Base-by-base conservation (phyloP, 169 alveolate genomes). In the Plasmodium sp. region DNA sequence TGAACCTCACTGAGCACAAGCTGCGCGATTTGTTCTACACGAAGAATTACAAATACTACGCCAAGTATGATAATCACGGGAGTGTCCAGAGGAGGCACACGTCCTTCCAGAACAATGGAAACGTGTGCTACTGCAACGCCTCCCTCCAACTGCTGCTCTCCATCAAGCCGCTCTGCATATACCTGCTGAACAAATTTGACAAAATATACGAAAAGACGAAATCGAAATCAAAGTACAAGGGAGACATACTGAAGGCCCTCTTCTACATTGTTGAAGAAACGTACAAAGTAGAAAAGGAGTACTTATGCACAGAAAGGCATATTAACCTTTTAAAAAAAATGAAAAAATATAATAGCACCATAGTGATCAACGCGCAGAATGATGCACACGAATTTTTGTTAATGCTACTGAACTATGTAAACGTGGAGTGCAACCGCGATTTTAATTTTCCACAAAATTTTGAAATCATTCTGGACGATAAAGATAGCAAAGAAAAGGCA, bases 311-410 rank as follows among this genome's bases (percentile, higher is more conserved):
- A 90, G 77, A 90, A 45, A 90, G 56, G 45, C 94, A 90, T 62
- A 90, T 90, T 41, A 90, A 90, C 43, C 45, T 90, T 79, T 62
- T 90, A 62, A 90, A 80, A 74, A 90, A 90, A 90, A 90, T 90
- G 9, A 90, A 36, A 18, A 80, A 58, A 90, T 90, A 90, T 90
- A 90, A 90, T 90, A 27, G 5, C 39, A 80, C 27, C 51, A 58
- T 90, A 67, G 83, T 80, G n/a, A 80, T 90, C 48, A 80, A 80
- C 45, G 81, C 94, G 33, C 94, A 90, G 56, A 90, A 90, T 90
- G 94, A 90, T 80, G 94, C 94, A 36, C 94, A 90, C 48, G 94
- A 90, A 67, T 90, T 90, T 14, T 62, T 90, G 74, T 67, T 90
- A 16, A 27, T 90, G 77, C 34, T 90, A 80, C 58, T 90, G 3